Conservation (phyloP, 2,329 filamentous ascomycete genomes). For the Sporothrix mexicana region DNA sequence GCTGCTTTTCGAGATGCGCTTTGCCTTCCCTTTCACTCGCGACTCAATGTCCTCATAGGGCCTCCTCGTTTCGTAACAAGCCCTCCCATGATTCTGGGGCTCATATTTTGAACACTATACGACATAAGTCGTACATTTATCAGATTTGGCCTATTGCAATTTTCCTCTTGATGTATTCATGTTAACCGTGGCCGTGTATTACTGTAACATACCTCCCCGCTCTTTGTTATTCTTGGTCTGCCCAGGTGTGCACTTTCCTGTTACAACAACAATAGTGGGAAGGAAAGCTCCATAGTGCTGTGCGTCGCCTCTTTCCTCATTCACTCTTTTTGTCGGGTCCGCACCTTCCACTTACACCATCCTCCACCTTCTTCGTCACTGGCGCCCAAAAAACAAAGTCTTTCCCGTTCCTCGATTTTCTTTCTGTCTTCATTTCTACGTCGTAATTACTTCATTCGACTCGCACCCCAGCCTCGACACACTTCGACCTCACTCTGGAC, state of each 20-base stretch:
- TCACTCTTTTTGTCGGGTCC: constrained; percentile 19
- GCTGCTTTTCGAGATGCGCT: neutral
- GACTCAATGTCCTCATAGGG: neutral
- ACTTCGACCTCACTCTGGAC: neutral
- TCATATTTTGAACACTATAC: neutral
- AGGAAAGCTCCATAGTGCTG: constrained; percentile 1
- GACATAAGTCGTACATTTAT: too few species aligned
- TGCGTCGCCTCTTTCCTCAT: constrained; percentile 17
- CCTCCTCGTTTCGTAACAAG: neutral
- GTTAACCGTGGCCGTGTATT: constrained; percentile 17
- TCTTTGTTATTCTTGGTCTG: constrained; percentile 1
- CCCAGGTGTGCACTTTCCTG: constrained; percentile 8
- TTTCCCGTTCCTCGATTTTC: constrained; percentile 22
- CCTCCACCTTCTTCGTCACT: constrained; percentile 23
- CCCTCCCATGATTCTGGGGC: neutral
- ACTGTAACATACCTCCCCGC: constrained; percentile 7
- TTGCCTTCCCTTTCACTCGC: constrained; percentile 1
- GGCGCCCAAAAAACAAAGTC: constrained; percentile 9
- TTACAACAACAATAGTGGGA: constrained; percentile 3
- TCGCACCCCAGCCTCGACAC: too few species aligned
- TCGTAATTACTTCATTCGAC: too few species aligned
- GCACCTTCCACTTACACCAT: constrained; percentile 32
- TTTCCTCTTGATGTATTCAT: constrained; percentile 14
- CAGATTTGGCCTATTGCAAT: neutral
- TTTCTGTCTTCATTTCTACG: constrained; percentile 18